phyloP scores from a whole-genome alignment of 441 rosid genomes.

The Erodium texanum region DNA sequence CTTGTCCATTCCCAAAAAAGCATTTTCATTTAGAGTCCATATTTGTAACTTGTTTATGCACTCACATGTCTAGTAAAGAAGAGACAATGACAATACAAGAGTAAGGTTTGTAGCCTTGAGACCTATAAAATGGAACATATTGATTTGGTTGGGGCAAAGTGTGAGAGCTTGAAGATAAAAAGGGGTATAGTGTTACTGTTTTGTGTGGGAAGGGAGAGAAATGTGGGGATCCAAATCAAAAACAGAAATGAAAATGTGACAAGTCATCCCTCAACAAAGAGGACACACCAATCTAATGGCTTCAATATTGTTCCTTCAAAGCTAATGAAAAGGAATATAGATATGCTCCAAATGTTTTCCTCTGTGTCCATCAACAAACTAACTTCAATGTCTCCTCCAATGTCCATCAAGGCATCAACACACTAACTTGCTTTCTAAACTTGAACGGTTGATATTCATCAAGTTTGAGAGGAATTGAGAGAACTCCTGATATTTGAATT shows the following conservation, averaged over 20 bases:
- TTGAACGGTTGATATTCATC: too few relatives aligned
- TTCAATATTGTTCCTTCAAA: neutral
- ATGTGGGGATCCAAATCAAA: neutral
- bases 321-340: neutral
- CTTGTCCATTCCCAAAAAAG: too few relatives aligned
- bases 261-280: neutral
- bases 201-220: neutral
- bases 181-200: neutral
- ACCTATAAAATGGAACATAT: neutral
- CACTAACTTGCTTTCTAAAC: neutral
- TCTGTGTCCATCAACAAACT: neutral
- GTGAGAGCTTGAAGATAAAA: neutral
- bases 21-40: neutral
- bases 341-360: neutral
- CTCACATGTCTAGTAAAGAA: neutral
- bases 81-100: neutral
- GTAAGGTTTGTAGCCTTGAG: neutral
- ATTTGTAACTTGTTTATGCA: neutral
- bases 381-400: too few relatives aligned
- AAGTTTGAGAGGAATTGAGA: too few relatives aligned
- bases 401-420: too few relatives aligned
- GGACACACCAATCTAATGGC: neutral
- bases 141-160: neutral
- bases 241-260: neutral
- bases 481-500: too few relatives aligned